Evolutionary conservation across 1,284 basidiomycete genomes (phyloP).

Genomic region (Wolfiporia cocos): DNA sequence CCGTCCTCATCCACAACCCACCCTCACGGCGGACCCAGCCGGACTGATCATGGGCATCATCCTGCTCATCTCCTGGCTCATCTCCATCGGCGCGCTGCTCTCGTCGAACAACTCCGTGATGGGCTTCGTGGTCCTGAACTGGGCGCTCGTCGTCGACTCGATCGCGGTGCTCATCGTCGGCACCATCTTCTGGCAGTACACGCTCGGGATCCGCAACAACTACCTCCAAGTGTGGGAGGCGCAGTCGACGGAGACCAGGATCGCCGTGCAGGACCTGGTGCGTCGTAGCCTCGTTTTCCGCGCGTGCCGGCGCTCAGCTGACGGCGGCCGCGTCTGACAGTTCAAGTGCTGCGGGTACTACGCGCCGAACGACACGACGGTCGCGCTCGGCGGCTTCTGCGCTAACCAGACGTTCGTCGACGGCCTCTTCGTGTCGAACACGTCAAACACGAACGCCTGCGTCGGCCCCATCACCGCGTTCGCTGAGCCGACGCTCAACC

Average conservation of each 20-base stretch:
- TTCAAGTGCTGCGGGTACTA: slow-evolving; percentile 83
- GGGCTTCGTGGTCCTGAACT: slow-evolving; percentile 71
- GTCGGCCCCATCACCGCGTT: slow-evolving; percentile 56
- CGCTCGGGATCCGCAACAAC: slow-evolving; percentile 61
- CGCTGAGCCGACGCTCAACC: slow-evolving; percentile 69
- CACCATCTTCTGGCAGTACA: slow-evolving; percentile 73
- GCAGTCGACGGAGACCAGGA: slow-evolving; percentile 40
- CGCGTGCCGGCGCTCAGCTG: not conserved
- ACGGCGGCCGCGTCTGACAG: slow-evolving; percentile 28
- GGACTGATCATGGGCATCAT: slow-evolving; percentile 65
- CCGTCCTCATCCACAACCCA: no score
- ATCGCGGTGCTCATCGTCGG: slow-evolving; percentile 57
- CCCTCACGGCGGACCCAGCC: slow-evolving; percentile 36
- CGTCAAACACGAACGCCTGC: slow-evolving; percentile 39
- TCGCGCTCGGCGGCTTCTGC: slow-evolving; percentile 60
- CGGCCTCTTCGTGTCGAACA: slow-evolving; percentile 35
- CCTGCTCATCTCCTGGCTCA: slow-evolving; percentile 59
- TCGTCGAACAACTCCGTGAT: slow-evolving; percentile 62
- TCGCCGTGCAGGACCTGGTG: slow-evolving; percentile 69
- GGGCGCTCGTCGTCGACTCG: slow-evolving; percentile 56
- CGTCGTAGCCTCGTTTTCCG: slow-evolving; percentile 19
- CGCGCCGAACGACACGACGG: slow-evolving; percentile 51
- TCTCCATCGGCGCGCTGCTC: slow-evolving; percentile 66
- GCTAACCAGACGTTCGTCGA: slow-evolving; percentile 42
- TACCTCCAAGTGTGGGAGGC: slow-evolving; percentile 53